Percentiles rank a stretch among this genome's conserved stretches.
Evolutionary conservation across 2,329 filamentous ascomycete species (phyloP).

Genomic region (Polytolypa hystricis): DNA sequence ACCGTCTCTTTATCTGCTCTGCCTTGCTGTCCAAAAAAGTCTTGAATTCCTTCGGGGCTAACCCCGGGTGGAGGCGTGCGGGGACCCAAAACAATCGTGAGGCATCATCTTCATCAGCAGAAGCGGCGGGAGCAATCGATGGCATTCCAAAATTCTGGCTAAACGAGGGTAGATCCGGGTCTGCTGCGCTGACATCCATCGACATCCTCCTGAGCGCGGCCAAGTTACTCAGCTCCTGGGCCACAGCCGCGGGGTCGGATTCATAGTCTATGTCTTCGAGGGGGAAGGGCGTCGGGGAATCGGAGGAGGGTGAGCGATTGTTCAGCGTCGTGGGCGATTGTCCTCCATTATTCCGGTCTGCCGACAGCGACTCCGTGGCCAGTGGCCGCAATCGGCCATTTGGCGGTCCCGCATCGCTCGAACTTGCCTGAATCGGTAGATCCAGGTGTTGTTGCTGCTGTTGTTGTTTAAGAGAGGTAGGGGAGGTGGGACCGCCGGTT

Average conservation of each 20-base stretch:
- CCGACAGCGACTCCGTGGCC: conserved; percentile 19
- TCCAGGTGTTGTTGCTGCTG: conserved; percentile 10
- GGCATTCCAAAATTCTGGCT: conserved; percentile 30
- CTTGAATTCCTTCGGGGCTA: conserved; percentile 93
- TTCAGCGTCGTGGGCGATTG: conserved; percentile 46
- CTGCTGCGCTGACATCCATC: conserved; percentile 67
- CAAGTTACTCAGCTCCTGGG: conserved; percentile 83
- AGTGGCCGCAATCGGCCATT: conserved; percentile 24
- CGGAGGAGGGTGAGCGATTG: conserved; percentile 38
- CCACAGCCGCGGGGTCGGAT: conserved; percentile 77
- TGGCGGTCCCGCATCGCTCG: conserved; percentile 21
- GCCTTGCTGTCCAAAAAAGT: conserved; percentile 90
- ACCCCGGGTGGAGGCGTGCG: conserved; percentile 82
- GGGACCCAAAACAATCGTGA: conserved; percentile 92
- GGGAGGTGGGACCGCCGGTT: no score
- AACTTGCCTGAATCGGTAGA: conserved; percentile 10
- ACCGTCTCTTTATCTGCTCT: conserved; percentile 75
- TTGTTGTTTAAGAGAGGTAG: not conserved
- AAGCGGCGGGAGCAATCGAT: conserved; percentile 31
- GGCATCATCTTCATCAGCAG: conserved; percentile 67
- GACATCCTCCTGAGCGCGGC: conserved; percentile 86
- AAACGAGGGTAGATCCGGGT: conserved; percentile 44
- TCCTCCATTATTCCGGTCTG: conserved; percentile 31
- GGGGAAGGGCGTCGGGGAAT: conserved; percentile 53
- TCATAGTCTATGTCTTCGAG: conserved; percentile 83